These are phyloP conservation scores for Datisca glomerata DNA, from an alignment of 306 rosid genomes.

Conservation along the genomic window DNA sequence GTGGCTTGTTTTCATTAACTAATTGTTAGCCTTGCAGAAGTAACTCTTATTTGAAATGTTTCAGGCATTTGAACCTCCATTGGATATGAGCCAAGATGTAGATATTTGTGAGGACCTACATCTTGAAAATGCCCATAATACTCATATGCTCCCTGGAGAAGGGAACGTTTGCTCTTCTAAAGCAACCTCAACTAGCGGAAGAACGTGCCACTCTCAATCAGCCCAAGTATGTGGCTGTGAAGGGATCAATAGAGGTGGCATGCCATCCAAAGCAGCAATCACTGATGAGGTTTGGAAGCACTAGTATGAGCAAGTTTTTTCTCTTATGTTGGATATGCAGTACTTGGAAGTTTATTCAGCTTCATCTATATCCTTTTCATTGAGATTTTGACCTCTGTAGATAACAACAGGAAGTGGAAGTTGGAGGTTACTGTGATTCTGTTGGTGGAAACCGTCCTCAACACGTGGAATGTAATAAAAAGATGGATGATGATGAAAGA, in stretches of 20 bases:
- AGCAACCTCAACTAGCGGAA: slow-evolving; percentile 32
- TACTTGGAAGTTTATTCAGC: slow-evolving; percentile 13
- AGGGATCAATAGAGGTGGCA: slow-evolving; percentile 24
- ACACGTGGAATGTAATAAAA: slow-evolving; percentile 21
- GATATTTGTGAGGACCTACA: slow-evolving; percentile 37
- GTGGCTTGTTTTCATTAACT: no score
- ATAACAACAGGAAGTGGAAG: slow-evolving; percentile 65
- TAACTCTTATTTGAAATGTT: no score
- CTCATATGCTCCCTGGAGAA: slow-evolving; percentile 25
- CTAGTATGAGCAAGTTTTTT: slow-evolving; percentile 5
- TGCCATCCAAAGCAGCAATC: slow-evolving; percentile 15
- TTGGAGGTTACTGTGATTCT: slow-evolving; percentile 29
- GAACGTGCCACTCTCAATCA: slow-evolving; percentile 24
- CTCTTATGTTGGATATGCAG: background rate
- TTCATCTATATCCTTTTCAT: slow-evolving; percentile 32
- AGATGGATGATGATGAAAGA: slow-evolving; percentile 28
- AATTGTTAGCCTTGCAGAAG: no score
- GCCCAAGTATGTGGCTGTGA: slow-evolving; percentile 33
- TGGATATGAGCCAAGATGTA: slow-evolving; percentile 68
- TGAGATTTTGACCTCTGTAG: slow-evolving; percentile 53
- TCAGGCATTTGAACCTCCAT: slow-evolving; percentile 92
- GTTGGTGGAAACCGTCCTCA: slow-evolving; percentile 24
- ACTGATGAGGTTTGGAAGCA: slow-evolving; percentile 36
- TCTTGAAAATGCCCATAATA: slow-evolving; percentile 19
- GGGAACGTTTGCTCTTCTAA: slow-evolving; percentile 29